A percentile compares a stretch with the other conserved stretches of the same genome.
Conservation (phyloP, 495 filamentous ascomycete genomes). For the Aspergillus olivimuriae region DNA sequence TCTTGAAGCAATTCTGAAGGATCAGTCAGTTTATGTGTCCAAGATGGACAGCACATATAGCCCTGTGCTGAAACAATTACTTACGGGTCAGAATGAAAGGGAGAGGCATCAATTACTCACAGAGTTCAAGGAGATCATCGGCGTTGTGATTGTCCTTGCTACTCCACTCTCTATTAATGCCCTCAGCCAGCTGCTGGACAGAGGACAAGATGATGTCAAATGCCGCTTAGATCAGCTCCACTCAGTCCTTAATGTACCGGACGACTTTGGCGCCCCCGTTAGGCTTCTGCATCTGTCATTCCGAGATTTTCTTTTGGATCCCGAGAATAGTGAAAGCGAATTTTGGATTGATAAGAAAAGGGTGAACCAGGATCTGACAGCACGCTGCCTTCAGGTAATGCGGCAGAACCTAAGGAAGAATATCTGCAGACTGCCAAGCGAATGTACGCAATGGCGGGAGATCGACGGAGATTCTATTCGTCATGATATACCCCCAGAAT, state of each 20-base stretch:
- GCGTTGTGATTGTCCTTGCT: conserved; percentile 19
- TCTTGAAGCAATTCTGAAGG: conserved; percentile 13
- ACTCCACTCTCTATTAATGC: conserved; percentile 13
- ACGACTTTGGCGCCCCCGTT: conserved; percentile 13
- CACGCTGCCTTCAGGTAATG: conserved; percentile 25
- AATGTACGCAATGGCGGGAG: conserved; percentile 15
- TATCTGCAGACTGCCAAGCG: conserved; percentile 29
- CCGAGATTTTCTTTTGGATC: conserved; percentile 22
- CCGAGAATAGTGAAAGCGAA: conserved; percentile 4
- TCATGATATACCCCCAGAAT: conserved; percentile 19
- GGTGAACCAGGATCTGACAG: not conserved
- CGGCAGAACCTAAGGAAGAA: conserved; percentile 22
- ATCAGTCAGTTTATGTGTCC: conserved; percentile 8
- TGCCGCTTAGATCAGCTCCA: conserved; percentile 10
- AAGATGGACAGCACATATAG: conserved; percentile 18
- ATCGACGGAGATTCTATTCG: conserved; percentile 16
- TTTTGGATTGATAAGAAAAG: conserved; percentile 26
- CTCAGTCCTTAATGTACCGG: conserved; percentile 20
- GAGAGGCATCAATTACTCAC: not conserved
- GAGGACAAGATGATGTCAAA: not conserved
- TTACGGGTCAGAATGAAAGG: conserved; percentile 7
- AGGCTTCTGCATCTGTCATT: conserved; percentile 21
- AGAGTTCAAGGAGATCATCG: conserved; percentile 17
- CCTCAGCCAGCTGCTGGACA: conserved; percentile 13
- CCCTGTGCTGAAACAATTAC: conserved; percentile 17